Evolutionary conservation across 2,329 filamentous ascomycete species (phyloP), one percentile per base, ranked within the genome.

Genomic region (Neofusicoccum umdonicola): DNA sequence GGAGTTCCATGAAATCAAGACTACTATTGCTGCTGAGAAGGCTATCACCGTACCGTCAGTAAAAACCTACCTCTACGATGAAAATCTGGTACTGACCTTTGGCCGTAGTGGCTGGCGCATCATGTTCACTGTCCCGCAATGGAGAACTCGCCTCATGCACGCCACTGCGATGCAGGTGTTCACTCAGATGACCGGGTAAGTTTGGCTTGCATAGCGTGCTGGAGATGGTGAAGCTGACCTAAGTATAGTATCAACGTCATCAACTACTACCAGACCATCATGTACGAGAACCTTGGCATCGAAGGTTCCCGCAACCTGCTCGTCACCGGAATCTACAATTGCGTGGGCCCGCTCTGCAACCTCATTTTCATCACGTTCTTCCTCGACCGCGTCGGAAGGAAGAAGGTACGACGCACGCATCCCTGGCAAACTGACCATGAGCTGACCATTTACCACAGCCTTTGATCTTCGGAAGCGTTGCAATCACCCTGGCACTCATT

Each of bases 111-210:
- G 81, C 2, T 89, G 84, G 80, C 72, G 71, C 1, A 80, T 87
- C 62, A 82, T 89, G 75, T 88, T 89, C 70, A 82, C 78, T 12
- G 80, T 85, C 7, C 82, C 83, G 31, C 74, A 83, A 63, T 88
- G 87, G 81, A 83, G 88, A 70, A 88, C 82, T 54, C 81, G 88
- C 15, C 82, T 90, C 58, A 74, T 88, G 67, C 84, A 88, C 66
- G 88, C 85, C 22, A 84, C 84, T 47, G 75, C 85, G 37, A 83
- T 88, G 44, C 87, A 91, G 72, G 82, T 87, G 66, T 88, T 90
- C 69, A 87, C 87, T 54, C 87, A 90, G 67, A 83, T 90, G 70
- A 84, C 82, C n/a, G 85, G 85, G 78, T 77, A 73, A 54, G 71
- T 65, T 7, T 6, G 4, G 12, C 1, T 17, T 9, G n/a, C 34